Base-by-base conservation (phyloP, 768 basidiomycete genomes). In the Leccinum fibrillosum region DNA sequence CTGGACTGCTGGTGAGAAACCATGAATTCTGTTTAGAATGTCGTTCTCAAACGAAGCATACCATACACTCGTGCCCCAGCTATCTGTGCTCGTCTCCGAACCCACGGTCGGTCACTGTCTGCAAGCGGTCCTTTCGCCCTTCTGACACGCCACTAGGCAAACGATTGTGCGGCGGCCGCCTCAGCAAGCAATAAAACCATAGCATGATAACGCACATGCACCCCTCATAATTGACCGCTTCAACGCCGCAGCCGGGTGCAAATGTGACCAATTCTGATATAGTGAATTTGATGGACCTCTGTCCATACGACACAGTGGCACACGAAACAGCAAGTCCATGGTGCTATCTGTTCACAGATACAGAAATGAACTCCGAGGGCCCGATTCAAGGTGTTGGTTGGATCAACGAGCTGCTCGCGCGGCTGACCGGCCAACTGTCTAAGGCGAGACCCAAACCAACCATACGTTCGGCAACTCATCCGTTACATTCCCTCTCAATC, bases 371-470 rank as follows among this genome's bases (percentile, higher is more conserved):
- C 77, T 90, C 0, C 26, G 8, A 28, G 26, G 89, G 90, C 0
- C 84, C 74, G 2, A 84, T 91, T 6, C 89, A 90, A 69, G 90
- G 90, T 25, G 86, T 93, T 3, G 93, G 92, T 3, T 94, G 89
- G 71, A 76, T 90, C 66, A 93, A 93, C 69, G 94, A 94, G 73
- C 82, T 95, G 23, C 74, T 94, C 23, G 89, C 91, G 1, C 83
- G 92, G 9, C 78, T 94, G 48, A 89, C 87, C 0, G 77, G 77
- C 17, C 69, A 69, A 13, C 80, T 1, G n/a, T 92, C 25, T 69
- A 68, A 39, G 90, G 92, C 70, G 66, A 79, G 60, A 92, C 90
- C 0, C 86, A 88, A 64, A 90, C 88, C 3, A 94, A 94, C 71
- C 72, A 72, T 10, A 93, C 91, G 1, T 79, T 94, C 28, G 85